phyloP scores from a whole-genome alignment of 768 basidiomycete species.

The Hericium rajendrae region DNA sequence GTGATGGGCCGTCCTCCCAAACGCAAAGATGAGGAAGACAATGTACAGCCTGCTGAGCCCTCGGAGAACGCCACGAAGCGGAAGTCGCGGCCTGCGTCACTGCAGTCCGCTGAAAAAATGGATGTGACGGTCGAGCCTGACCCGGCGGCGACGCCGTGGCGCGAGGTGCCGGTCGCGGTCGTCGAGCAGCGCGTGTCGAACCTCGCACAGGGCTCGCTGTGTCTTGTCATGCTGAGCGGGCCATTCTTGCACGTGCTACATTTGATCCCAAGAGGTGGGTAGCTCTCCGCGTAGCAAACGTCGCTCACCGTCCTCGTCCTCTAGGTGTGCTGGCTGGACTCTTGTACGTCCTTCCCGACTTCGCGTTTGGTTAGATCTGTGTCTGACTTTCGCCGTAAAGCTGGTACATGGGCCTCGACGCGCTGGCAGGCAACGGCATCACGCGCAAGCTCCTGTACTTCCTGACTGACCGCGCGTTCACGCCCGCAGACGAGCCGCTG shows the following conservation, averaged over 20 bases:
- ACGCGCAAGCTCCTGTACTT: slow-evolving; percentile 75
- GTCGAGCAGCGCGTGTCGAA: slow-evolving; percentile 94
- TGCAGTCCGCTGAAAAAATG: slow-evolving; percentile 5
- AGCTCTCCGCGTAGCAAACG: slow-evolving; percentile 22
- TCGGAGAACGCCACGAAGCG: not conserved
- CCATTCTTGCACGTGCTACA: slow-evolving; percentile 76
- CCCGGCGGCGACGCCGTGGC: slow-evolving; percentile 16
- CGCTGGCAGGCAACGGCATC: slow-evolving; percentile 73
- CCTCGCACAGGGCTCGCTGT: slow-evolving; percentile 72
- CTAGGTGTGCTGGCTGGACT: slow-evolving; percentile 71
- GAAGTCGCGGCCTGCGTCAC: too few species aligned
- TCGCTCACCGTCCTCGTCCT: not conserved
- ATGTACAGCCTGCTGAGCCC: not conserved
- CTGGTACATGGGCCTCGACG: slow-evolving; percentile 90
- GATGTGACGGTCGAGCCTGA: slow-evolving; percentile 19
- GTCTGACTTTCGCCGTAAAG: slow-evolving; percentile 23
- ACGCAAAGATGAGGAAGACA: slow-evolving; percentile 26
- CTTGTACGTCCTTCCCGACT: slow-evolving; percentile 44
- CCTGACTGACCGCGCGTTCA: slow-evolving; percentile 59
- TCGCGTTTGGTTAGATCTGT: not conserved
- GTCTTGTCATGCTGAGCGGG: slow-evolving; percentile 68
- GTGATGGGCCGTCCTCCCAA: slow-evolving; percentile 45
- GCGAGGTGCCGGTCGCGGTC: slow-evolving; percentile 58
- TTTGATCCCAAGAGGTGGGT: slow-evolving; percentile 53
- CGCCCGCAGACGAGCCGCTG: slow-evolving; percentile 59